These are phyloP conservation scores for Fusarium coicis DNA, from an alignment of 2,329 filamentous ascomycete species.

Conservation along the genomic window DNA sequence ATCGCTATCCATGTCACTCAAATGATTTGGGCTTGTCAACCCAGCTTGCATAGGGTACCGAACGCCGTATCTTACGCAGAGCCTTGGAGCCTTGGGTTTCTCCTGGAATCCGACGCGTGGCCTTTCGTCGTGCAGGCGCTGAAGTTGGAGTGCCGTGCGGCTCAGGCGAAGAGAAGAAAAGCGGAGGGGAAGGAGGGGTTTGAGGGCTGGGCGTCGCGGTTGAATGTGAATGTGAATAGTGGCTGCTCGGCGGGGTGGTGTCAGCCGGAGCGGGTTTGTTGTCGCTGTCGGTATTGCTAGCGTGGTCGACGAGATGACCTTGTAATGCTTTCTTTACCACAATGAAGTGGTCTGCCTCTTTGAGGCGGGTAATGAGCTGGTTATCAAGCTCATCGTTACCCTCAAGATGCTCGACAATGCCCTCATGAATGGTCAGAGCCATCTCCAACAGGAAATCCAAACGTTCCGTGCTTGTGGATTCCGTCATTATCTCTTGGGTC, in stretches of 20 bases:
- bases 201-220: no score
- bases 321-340: neutral
- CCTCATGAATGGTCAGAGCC: neutral
- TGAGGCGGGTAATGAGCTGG: neutral
- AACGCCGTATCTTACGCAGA: neutral
- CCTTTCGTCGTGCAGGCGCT: neutral
- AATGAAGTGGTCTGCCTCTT: neutral
- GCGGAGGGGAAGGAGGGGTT: neutral
- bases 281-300: no score
- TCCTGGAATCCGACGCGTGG: neutral
- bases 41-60: neutral
- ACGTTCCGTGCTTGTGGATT: neutral
- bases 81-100: neutral
- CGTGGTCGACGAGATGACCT: neutral
- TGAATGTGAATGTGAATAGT: accelerated
- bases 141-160: neutral
- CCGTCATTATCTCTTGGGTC: neutral
- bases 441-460: neutral
- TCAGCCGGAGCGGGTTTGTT: no score
- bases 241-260: neutral
- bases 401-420: neutral
- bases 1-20: accelerated
- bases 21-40: neutral
- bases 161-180: neutral
- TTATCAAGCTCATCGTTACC: neutral